A percentile compares a stretch with the other conserved stretches of the same genome.
Conservation (phyloP, 169 alveolate species). For the Perkinsus olseni region DNA sequence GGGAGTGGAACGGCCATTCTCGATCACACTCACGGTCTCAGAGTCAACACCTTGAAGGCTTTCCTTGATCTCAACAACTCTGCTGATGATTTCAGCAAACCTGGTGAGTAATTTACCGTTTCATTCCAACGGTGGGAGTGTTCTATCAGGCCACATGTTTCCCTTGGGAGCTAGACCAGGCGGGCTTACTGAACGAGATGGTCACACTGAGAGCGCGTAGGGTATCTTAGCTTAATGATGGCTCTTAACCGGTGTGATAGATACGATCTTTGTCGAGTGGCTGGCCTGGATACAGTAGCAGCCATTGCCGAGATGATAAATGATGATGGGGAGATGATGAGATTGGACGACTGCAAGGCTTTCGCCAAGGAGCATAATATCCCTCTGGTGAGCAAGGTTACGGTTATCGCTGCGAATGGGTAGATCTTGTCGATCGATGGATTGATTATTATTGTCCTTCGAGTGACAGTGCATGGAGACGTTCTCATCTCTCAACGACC, state of each 20-base stretch:
- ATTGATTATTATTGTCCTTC: no score
- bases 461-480: no score
- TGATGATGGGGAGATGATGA: not conserved
- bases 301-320: not conserved
- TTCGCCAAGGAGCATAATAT: not conserved
- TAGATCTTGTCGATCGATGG: no score
- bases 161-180: not conserved
- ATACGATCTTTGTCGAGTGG: not conserved
- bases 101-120: no score
- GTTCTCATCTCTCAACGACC: no score
- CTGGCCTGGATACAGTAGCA: not conserved
- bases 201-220: not conserved
- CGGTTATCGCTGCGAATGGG: not conserved
- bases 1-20: not conserved
- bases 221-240: not conserved
- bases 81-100: not conserved
- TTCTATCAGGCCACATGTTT: not conserved
- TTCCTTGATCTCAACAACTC: not conserved
- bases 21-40: not conserved
- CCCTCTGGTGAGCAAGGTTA: not conserved
- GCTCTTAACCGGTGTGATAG: no score
- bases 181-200: not conserved
- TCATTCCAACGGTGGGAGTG: no score
- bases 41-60: not conserved
- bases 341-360: not conserved